phyloP scores from a whole-genome alignment of 805 yeast genomes.

The Suhomyces prunicola region DNA sequence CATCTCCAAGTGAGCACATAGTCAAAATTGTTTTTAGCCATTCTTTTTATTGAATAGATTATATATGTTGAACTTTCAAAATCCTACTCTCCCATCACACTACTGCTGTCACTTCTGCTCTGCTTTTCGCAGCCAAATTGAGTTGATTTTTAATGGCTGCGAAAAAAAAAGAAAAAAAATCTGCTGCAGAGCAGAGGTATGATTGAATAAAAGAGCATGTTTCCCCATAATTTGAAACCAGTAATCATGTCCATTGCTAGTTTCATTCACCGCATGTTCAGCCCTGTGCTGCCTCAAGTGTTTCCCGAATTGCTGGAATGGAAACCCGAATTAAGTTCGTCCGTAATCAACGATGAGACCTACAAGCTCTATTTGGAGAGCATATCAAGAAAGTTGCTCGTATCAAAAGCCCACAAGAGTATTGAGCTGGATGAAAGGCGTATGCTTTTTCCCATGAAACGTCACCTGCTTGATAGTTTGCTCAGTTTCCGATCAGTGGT shows the following conservation, averaged over 20 bases:
- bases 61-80: background rate
- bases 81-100: too few species aligned
- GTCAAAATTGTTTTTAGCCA: background rate
- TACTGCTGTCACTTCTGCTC: background rate
- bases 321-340: background rate
- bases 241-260: background rate
- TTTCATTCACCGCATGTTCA: background rate
- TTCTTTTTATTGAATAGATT: background rate
- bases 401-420: background rate
- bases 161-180: background rate
- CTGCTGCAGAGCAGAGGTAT: background rate
- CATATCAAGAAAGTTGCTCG: background rate
- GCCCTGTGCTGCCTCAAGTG: background rate
- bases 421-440: background rate
- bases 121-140: background rate
- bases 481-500: background rate
- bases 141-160: background rate
- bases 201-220: background rate
- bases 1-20: conserved; percentile 9
- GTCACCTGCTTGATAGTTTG: background rate
- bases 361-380: background rate
- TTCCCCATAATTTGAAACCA: background rate
- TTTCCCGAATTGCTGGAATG: background rate
- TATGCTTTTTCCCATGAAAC: background rate
- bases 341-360: background rate